These are phyloP conservation scores for Paecilomyces variotii DNA, from an alignment of 2,329 filamentous ascomycete genomes.

Conservation along the genomic window DNA sequence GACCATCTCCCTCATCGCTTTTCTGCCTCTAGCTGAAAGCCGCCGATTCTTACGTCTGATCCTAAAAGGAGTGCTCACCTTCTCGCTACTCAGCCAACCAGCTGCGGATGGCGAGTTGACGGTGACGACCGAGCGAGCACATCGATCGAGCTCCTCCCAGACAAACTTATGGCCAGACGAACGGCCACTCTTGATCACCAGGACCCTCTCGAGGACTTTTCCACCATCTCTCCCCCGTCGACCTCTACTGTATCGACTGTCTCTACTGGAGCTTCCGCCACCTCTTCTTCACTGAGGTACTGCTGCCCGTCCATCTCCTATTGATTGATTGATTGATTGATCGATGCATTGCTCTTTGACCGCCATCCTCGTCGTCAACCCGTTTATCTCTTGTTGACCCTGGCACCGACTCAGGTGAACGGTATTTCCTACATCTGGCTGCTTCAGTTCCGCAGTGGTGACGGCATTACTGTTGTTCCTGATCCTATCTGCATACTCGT, in stretches of 20 bases:
- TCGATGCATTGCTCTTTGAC: not conserved
- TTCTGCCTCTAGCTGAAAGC: not conserved
- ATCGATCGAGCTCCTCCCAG: constrained; percentile 22
- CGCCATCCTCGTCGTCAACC: constrained; percentile 4
- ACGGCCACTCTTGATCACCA: constrained; percentile 36
- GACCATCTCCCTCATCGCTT: not conserved
- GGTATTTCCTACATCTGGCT: not conserved
- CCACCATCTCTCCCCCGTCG: constrained; percentile 23
- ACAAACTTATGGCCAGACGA: constrained; percentile 41
- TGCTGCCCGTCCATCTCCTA: constrained; percentile 18
- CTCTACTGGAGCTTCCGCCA: constrained; percentile 14
- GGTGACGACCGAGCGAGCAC: constrained; percentile 24
- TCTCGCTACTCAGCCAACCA: constrained; percentile 13
- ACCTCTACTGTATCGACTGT: constrained; percentile 17
- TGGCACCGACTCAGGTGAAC: not conserved
- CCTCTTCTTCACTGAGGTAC: constrained; percentile 30
- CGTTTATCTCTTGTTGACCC: not conserved
- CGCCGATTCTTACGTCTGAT: not conserved
- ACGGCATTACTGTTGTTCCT: not conserved
- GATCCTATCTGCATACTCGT: constrained; percentile 3
- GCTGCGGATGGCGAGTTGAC: constrained; percentile 38
- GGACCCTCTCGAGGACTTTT: constrained; percentile 35
- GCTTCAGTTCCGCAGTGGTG: not conserved
- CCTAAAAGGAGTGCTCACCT: constrained; percentile 10
- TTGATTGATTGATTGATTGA: constrained; percentile 1